Evolutionary conservation across 345 rosid species (phyloP), one percentile per base, ranked within the genome.

Genomic region (Mallotus nudiflorus): DNA sequence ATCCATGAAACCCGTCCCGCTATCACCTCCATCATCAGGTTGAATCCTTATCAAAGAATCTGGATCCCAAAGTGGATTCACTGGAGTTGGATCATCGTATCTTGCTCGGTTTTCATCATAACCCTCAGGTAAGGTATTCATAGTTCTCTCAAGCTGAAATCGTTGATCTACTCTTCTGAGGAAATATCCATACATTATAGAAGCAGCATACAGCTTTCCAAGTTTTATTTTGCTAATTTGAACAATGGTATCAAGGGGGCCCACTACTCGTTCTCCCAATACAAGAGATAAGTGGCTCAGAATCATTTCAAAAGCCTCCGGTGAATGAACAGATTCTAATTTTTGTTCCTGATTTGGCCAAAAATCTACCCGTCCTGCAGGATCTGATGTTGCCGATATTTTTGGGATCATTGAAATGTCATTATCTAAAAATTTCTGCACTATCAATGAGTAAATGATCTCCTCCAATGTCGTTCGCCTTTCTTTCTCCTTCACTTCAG

Each of bases 341-440:
- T 94, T 88, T 58, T 84, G 80, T 77, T 91, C 97, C 82, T 94
- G 96, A 71, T 91, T 91, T 24, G 96, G 97, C 97, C 98, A 94
- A 76, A 86, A 85, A 86, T 88, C 97, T 59, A 94, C 84, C 9
- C 95, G 83, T 62, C 93, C 95, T 0, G 83, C 63, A 51, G 92
- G 98, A 63, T 94, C 98, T 65, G 91, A 85, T 12, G 92, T 86
- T 63, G 73, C 67, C 9, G 78, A 65, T 77, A 94, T 75, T 81
- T 74, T 85, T 39, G 98, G 95, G 42, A 94, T 88, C 98, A 91
- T 87, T 6, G 85, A 77, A 73, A 94, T 91, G 62, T 39, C 73
- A 29, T 75, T 85, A 40, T 91, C 95, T 11, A 88, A 76, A 70
- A 91, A 90, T 48, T 83, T 87, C 46, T 87, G 96, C 29, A 91